Evolutionary conservation across 345 rosid genomes (phyloP).

Genomic region (Turritis glabra): DNA sequence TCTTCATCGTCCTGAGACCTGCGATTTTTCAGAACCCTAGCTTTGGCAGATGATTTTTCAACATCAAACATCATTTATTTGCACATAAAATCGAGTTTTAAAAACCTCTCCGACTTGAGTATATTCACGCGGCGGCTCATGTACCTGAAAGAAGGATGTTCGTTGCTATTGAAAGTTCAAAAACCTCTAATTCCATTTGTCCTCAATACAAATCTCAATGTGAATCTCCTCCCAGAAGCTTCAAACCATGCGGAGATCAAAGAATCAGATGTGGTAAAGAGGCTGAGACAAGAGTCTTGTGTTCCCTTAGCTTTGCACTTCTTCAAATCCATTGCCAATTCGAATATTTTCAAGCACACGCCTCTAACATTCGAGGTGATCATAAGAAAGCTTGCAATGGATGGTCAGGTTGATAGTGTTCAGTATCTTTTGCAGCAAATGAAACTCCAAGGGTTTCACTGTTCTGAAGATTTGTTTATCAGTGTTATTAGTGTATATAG

Average conservation of each 20-base stretch:
- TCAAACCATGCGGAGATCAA: constrained; percentile 30
- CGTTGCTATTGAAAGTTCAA: constrained; percentile 49
- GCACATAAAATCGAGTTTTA: too few relatives aligned
- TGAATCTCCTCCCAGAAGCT: constrained; percentile 31
- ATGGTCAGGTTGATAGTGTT: constrained; percentile 57
- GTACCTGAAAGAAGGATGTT: constrained; percentile 57
- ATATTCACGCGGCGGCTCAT: constrained; percentile 20
- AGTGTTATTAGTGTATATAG: constrained; percentile 57
- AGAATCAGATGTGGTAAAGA: constrained; percentile 54
- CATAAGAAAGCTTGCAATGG: constrained; percentile 62
- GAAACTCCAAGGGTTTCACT: constrained; percentile 76
- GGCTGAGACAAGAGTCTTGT: constrained; percentile 53
- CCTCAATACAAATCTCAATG: constrained; percentile 46
- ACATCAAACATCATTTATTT: too few relatives aligned
- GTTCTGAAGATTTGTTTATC: constrained; percentile 66
- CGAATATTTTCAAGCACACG: constrained; percentile 69
- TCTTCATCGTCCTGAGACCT: too few relatives aligned
- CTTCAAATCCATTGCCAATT: constrained; percentile 68
- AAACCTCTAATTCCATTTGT: constrained; percentile 52
- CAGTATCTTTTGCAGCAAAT: constrained; percentile 88
- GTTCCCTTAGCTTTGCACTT: constrained; percentile 52
- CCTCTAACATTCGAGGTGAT: constrained; percentile 58
- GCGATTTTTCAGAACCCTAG: too few relatives aligned
- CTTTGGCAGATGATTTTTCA: too few relatives aligned
- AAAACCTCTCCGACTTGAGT: too few relatives aligned